Evolutionary conservation across 139 green algal genomes (phyloP), one percentile per base, ranked within the genome.

Genomic region (Chlorella sorokiniana): DNA sequence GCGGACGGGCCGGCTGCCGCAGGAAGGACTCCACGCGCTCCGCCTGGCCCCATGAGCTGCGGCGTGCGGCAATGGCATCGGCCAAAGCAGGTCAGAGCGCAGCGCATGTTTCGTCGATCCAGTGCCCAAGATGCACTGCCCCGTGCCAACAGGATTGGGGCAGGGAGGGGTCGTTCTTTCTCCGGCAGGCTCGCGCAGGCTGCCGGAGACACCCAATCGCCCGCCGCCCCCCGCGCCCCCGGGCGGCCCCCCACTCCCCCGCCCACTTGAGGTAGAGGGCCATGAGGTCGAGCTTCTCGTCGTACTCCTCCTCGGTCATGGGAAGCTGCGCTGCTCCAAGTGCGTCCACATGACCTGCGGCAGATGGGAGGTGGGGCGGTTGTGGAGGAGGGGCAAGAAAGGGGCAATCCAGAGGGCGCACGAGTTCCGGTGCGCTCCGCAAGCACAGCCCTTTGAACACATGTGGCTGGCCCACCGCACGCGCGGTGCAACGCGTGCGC

Each of bases 231-330:
- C 52, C 52, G 20, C 52, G 20, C 52, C 52, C 52, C 52, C 52
- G 22, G 22, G 11, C 62, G 11, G 16, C 62, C 62, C n/a, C 16
- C 62, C 25, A 29, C n/a, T 18, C 62, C 62, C 67, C 14, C 11
- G 20, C 65, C n/a, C 76, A 87, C 79, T 76, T 63, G 23, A 91
- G 67, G 63, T 86, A 86, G 5, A 62, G 38, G 27, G 85, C 87
- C 5, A 91, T 78, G 11, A 64, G 69, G 44, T 89, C 85, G 52
- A 91, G 51, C 56, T 91, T 89, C 77, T 91, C 87, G 22, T 85
- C 54, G 27, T 85, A 91, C 22, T 87, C 78, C 62, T 82, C 73
- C 63, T 85, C 81, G 4, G 14, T 83, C 85, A 91, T 88, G 10
- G 87, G 73, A 91, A 91, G 68, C 54, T 79, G 35, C 80, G 84